Evolutionary conservation across 805 yeast species (phyloP), one percentile per base, ranked within the genome.

Genomic region (Debaryomyces maramus): DNA sequence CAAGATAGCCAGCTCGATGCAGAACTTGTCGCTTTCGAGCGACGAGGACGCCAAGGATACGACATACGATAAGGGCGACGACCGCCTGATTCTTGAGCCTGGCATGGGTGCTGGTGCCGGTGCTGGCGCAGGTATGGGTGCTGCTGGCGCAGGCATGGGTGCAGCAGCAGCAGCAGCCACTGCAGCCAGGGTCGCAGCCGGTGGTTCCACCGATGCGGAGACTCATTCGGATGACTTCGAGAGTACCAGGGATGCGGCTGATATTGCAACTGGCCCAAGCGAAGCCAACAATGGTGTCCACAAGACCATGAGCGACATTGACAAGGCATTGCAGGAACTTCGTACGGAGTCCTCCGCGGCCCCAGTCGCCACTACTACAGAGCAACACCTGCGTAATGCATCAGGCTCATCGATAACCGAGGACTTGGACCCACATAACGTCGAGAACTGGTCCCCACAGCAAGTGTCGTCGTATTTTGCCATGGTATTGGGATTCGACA

Each of bases 401-500:
- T 47, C 55, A 6, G 32, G 39, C 10, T 38, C 39, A 19, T 53
- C 58, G 2, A 39, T 52, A 16, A 44, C 56, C n/a, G 58, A 52
- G 19, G 58, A 57, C 23, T 56, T 80, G 32, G 66, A 76, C 41
- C 81, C 82, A 1, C 53, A 62, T 19, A 66, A 71, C 28, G 86
- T 78, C 4, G 60, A 60, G 28, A 55, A 65, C 7, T 93, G 99
- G 99, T 68, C 88, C 0, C 93, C 98, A 0, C 78, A 80, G 38
- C 90, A 93, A 52, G 98, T 93, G 1, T 76, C 85, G 1, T 75
- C 82, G 5, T 88, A 88, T 60, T 88, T 93, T 54, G 74, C 80
- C 1, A 47, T 62, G n/a, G 71, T 71, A 19, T 63, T 81, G 27
- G 93, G 93, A 5, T 88, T 88, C 54, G 95, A 88, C 47, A 61